These are phyloP conservation scores for Phytophthora palmivora DNA, from an alignment of 352 stramenopile species.

Conservation along the genomic window DNA sequence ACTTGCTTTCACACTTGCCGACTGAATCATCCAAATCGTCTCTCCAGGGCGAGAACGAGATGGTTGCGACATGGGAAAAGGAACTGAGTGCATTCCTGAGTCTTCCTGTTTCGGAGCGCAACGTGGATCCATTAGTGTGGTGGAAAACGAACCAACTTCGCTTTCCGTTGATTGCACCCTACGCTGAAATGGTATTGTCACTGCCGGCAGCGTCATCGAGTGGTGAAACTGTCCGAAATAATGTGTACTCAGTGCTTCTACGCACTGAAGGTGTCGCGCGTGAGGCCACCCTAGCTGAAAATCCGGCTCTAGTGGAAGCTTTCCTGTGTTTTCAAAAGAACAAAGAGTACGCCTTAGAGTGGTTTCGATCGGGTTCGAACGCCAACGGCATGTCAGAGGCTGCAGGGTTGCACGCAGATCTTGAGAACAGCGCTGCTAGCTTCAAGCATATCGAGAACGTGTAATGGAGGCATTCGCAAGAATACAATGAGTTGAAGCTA, in stretches of 20 bases:
- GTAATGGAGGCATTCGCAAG: conserved; percentile 23
- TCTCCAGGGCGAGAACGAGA: conserved; percentile 51
- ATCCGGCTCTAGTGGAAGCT: conserved; percentile 66
- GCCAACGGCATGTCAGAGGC: conserved; percentile 34
- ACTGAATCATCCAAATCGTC: conserved; percentile 63
- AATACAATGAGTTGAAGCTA: neutral
- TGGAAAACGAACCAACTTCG: conserved; percentile 84
- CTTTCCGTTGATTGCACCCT: conserved; percentile 80
- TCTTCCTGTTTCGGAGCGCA: conserved; percentile 74
- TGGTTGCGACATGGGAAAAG: conserved; percentile 75
- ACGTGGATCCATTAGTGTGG: conserved; percentile 76
- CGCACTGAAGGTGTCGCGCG: conserved; percentile 56
- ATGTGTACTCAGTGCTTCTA: conserved; percentile 62
- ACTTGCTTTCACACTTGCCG: conserved; percentile 73
- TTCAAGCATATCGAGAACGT: conserved; percentile 87
- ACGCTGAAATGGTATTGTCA: conserved; percentile 77
- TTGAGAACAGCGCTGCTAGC: conserved; percentile 42
- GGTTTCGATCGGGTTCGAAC: conserved; percentile 62
- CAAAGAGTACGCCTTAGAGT: conserved; percentile 76
- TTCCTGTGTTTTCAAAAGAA: conserved; percentile 88
- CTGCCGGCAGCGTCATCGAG: conserved; percentile 71
- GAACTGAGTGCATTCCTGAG: conserved; percentile 78
- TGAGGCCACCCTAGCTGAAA: conserved; percentile 54
- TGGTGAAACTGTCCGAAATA: conserved; percentile 55
- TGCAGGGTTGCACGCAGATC: conserved; percentile 33